Evolutionary conservation across 140 eudicot genomes (phyloP).

Genomic region (Flaveria floridana): DNA sequence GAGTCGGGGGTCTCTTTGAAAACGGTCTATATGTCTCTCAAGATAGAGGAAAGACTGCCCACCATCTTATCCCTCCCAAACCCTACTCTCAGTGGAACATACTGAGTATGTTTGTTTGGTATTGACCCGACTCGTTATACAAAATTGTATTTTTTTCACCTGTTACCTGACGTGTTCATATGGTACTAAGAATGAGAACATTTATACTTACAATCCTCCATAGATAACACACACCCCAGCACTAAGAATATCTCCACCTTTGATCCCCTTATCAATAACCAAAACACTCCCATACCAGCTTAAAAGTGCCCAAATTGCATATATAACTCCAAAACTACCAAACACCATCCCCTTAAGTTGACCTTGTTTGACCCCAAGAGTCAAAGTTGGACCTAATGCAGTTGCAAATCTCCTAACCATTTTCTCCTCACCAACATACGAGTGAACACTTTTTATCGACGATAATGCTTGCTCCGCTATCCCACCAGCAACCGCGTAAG

Average conservation of each 20-base stretch:
- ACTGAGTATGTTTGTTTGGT: not conserved
- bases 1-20: too few relatives aligned
- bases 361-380: slow-evolving; percentile 47
- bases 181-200: not conserved
- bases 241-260: slow-evolving; percentile 43
- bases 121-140: not conserved
- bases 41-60: too few relatives aligned
- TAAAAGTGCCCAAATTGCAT: slow-evolving; percentile 41
- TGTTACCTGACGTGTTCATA: not conserved
- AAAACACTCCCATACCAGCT: slow-evolving; percentile 43
- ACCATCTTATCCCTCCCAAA: too few relatives aligned
- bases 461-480: slow-evolving; percentile 45
- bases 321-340: slow-evolving; percentile 47
- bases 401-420: slow-evolving; percentile 36
- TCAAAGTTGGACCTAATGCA: slow-evolving; percentile 33
- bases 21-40: too few relatives aligned
- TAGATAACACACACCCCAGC: slow-evolving; percentile 37
- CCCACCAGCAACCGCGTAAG: slow-evolving; percentile 45
- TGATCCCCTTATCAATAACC: slow-evolving; percentile 37
- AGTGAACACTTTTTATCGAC: slow-evolving; percentile 39
- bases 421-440: slow-evolving; percentile 42
- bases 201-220: slow-evolving; percentile 48
- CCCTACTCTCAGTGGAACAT: too few relatives aligned
- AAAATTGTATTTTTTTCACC: not conserved
- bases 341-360: slow-evolving; percentile 44